A percentile compares a stretch with the other conserved stretches of the same genome.
Evolutionary conservation across 2,329 filamentous ascomycete species (phyloP).

Genomic region (Botrytis porri): DNA sequence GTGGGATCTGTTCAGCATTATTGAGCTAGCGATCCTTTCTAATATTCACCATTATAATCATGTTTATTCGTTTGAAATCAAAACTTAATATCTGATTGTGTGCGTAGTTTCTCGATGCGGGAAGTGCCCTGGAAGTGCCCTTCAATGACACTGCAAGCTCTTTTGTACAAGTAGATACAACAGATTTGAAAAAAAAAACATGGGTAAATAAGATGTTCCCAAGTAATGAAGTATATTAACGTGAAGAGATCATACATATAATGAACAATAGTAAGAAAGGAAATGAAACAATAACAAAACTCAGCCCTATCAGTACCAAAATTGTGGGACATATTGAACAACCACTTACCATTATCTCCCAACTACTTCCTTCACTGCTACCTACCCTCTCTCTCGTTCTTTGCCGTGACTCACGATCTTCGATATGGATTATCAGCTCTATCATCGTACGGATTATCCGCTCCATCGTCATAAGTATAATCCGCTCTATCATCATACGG

Average conservation of each 20-base stretch:
- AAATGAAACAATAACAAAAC: slow-evolving; percentile 1
- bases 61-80: not conserved
- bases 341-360: not conserved
- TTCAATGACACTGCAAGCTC: not conserved
- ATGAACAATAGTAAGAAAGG: not conserved
- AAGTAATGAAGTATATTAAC: not conserved
- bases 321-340: not conserved
- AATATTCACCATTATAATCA: not conserved
- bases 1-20: not conserved
- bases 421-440: not conserved
- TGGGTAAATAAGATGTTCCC: not conserved
- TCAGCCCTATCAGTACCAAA: not conserved
- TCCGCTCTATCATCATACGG: not conserved
- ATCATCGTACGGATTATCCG: not conserved
- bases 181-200: not conserved
- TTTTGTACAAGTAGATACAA: not conserved
- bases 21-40: not conserved
- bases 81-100: not conserved
- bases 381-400: not conserved
- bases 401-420: not conserved
- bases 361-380: not conserved
- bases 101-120: not conserved
- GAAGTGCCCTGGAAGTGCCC: no score
- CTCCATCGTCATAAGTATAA: not conserved
- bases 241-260: not conserved